Evolutionary conservation across 768 basidiomycete genomes (phyloP).

Genomic region (Russula dissimulans): DNA sequence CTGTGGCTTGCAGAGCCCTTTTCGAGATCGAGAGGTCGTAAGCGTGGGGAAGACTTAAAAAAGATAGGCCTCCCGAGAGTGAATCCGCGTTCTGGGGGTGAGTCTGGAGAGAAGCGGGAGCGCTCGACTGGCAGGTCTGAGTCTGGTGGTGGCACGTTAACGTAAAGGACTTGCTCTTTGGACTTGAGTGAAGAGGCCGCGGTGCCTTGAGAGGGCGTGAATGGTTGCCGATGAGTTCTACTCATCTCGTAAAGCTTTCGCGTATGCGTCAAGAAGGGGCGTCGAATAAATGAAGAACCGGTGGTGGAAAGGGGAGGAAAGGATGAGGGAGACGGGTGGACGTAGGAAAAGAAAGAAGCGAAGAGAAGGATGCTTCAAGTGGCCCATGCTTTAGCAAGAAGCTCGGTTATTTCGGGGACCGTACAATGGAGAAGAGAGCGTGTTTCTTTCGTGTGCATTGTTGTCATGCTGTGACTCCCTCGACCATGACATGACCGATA

Average conservation of each 20-base stretch:
- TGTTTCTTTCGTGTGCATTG: too few species aligned
- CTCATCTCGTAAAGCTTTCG: slow-evolving; percentile 15
- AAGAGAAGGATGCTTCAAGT: too few species aligned
- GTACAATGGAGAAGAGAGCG: background rate
- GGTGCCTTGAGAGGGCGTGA: background rate
- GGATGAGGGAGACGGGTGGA: background rate
- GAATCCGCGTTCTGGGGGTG: slow-evolving; percentile 23
- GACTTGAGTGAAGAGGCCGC: background rate
- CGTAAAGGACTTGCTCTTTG: slow-evolving; percentile 12
- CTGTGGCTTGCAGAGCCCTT: slow-evolving; percentile 10
- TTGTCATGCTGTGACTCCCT: too few species aligned
- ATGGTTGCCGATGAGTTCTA: background rate
- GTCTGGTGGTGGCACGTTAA: slow-evolving; percentile 11
- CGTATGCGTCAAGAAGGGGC: background rate
- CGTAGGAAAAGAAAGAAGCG: too few species aligned
- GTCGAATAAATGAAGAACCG: background rate
- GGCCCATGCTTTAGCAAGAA: background rate
- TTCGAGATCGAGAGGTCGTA: slow-evolving; percentile 18
- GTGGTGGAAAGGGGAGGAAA: background rate
- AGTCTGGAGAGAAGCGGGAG: slow-evolving; percentile 40
- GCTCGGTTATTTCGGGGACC: background rate
- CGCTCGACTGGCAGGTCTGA: slow-evolving; percentile 23
- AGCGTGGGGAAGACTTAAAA: slow-evolving; percentile 20
- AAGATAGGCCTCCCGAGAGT: slow-evolving; percentile 22
- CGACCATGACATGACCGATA: too few species aligned